A percentile compares a stretch with the other conserved stretches of the same genome.
Conservation (phyloP, 495 filamentous ascomycete genomes). For the Tetracladium marchalianum region DNA sequence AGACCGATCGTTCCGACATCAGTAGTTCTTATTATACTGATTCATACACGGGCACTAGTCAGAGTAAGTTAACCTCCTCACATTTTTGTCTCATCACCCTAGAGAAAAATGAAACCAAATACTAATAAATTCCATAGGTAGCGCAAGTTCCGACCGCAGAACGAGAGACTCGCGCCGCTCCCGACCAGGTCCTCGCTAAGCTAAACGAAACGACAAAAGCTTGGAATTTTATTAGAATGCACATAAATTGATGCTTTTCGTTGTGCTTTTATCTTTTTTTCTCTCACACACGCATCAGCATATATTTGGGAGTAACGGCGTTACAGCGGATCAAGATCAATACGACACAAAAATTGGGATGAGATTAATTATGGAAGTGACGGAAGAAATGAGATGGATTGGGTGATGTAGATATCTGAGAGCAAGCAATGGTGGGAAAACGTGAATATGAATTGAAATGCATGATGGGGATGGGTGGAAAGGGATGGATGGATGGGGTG, state of each 20-base stretch:
- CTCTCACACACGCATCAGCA: too few species aligned
- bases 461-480: too few species aligned
- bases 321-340: too few species aligned
- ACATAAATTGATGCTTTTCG: conserved; percentile 6
- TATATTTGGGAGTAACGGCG: conserved; percentile 1
- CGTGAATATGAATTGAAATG: too few species aligned
- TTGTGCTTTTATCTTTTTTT: background rate
- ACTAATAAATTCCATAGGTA: conserved; percentile 31
- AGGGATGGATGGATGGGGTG: too few species aligned
- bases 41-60: conserved; percentile 32
- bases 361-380: too few species aligned
- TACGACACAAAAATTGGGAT: too few species aligned
- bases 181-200: background rate
- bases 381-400: too few species aligned
- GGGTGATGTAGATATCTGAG: too few species aligned
- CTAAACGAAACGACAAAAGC: conserved; percentile 5
- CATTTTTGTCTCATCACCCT: background rate
- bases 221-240: conserved; percentile 1
- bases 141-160: conserved; percentile 30
- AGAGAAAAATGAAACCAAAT: conserved; percentile 5
- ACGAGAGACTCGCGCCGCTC: conserved; percentile 22
- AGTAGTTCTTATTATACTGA: conserved; percentile 37
- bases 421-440: too few species aligned
- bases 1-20: conserved; percentile 35
- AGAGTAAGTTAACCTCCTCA: conserved; percentile 31